Evolutionary conservation across 1,284 basidiomycete species (phyloP), one percentile per base, ranked within the genome.

Genomic region (Austroboletus rostrupii): DNA sequence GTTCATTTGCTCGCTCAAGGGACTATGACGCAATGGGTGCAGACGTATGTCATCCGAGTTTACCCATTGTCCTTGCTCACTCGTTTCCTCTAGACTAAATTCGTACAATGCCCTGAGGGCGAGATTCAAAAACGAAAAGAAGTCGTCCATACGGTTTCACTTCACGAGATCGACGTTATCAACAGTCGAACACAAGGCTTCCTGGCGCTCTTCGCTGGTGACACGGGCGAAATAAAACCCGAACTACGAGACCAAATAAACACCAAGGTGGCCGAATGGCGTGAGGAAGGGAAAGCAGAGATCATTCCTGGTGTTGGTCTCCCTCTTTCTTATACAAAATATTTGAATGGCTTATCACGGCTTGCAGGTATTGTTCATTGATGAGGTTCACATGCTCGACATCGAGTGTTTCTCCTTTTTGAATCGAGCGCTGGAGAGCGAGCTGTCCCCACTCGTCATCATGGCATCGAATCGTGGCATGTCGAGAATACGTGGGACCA

Each of bases 1-100:
- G 96, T 38, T 96, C 92, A 21, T 98, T 97, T 71, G 93, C 96
- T 16, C 80, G 95, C 45, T 96, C 95, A 43, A 81, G 96, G 64
- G 97, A 99, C 66, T 99, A 98, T 65, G 96, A 99, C 69, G 96
- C 96, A 26, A 97, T 97, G 90, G 93, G 94, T 51, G 92, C 95
- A 53, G 96, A 98, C 68, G 94, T 96, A 68, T 62, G 89, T 79
- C 19, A 29, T 14, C 10, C 53, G 36, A 20, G 3, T 17, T 16
- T 36, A 40, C 45, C 33, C 4, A 17, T 13, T 19, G 32, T 44
- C 42, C n/a, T 43, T 21, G 44, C 31, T 17, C 20, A 1, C 41
- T 17, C 35, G 40, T 35, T 31, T 32, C 33, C 29, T 47, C 14
- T 65, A 97, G 92, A 97, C 96, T 45, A 94, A 90, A 73, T 98